A percentile compares a stretch with the other conserved stretches of the same genome.
These are phyloP conservation scores for Eimeria necatrix DNA, from an alignment of 169 alveolate genomes.

Conservation along the genomic window DNA sequence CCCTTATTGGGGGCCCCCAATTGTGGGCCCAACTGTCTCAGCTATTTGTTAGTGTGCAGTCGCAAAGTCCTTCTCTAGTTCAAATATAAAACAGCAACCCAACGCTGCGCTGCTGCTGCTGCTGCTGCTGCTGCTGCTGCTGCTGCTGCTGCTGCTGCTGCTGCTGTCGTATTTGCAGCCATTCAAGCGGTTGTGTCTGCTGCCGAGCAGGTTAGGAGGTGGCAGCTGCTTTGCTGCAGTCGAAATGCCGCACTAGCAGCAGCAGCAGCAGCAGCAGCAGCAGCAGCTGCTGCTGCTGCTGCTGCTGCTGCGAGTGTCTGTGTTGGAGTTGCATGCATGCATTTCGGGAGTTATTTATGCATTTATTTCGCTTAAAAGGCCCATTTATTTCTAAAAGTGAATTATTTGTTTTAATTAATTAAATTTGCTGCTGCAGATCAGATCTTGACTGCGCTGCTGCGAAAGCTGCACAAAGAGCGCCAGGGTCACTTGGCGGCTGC, in stretches of 20 bases:
- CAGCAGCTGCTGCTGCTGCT: background rate
- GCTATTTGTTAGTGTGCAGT: no score
- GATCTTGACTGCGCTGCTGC: no score
- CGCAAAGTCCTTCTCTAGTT: background rate
- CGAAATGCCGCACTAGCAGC: constrained; percentile 32
- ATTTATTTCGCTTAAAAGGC: background rate
- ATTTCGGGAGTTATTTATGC: background rate
- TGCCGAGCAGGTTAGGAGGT: background rate
- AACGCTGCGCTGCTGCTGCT: background rate
- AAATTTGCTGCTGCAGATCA: no score
- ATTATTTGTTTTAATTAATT: background rate
- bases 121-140: background rate
- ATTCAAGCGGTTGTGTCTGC: no score
- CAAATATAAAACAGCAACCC: background rate
- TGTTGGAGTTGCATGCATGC: background rate
- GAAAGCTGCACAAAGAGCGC: background rate
- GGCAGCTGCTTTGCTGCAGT: background rate
- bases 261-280: constrained; percentile 27
- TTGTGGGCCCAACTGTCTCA: no score
- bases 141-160: constrained; percentile 32
- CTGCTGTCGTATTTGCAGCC: no score
- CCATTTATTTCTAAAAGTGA: background rate
- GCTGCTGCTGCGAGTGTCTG: background rate
- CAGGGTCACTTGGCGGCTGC: background rate
- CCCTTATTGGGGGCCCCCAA: no score